Evolutionary conservation across 106 monocot species (phyloP).

Genomic region (Platanthera zijinensis): DNA sequence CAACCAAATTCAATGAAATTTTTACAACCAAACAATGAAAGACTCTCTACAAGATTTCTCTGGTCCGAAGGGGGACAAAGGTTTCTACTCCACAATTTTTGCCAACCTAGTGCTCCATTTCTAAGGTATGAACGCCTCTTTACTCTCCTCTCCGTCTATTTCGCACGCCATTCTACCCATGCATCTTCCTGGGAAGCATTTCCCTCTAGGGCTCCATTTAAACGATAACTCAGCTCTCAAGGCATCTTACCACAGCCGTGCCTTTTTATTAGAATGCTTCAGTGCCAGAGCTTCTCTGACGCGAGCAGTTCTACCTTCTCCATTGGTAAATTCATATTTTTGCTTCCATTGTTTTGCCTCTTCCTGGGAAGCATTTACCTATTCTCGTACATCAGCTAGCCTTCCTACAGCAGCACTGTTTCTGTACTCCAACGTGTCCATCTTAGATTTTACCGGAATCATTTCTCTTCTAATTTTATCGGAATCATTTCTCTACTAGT

Average conservation of each 20-base stretch:
- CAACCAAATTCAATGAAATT: too few species aligned
- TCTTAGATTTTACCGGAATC: slow-evolving; percentile 52
- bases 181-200: too few species aligned
- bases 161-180: too few species aligned
- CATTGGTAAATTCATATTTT: slow-evolving; percentile 67
- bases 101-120: too few species aligned
- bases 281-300: slow-evolving; percentile 66
- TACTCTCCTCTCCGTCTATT: too few species aligned
- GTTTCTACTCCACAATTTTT: too few species aligned
- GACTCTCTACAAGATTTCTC: too few species aligned
- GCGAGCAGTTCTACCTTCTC: slow-evolving; percentile 68
- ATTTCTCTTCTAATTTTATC: slow-evolving; percentile 65
- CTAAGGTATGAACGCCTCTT: too few species aligned
- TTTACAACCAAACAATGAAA: too few species aligned
- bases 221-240: slow-evolving; percentile 58
- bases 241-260: slow-evolving; percentile 74
- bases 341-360: slow-evolving; percentile 90
- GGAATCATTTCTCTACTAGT: too few species aligned
- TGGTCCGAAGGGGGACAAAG: too few species aligned
- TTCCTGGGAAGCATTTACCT: slow-evolving; percentile 69
- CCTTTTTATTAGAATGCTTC: slow-evolving; percentile 69
- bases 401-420: slow-evolving; percentile 63
- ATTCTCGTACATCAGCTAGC: slow-evolving; percentile 72
- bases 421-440: slow-evolving; percentile 57
- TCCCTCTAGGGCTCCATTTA: too few species aligned